These are phyloP conservation scores for Kluyveromyces sp. DNA, from an alignment of 1,139 yeast genomes.

Conservation along the genomic window DNA sequence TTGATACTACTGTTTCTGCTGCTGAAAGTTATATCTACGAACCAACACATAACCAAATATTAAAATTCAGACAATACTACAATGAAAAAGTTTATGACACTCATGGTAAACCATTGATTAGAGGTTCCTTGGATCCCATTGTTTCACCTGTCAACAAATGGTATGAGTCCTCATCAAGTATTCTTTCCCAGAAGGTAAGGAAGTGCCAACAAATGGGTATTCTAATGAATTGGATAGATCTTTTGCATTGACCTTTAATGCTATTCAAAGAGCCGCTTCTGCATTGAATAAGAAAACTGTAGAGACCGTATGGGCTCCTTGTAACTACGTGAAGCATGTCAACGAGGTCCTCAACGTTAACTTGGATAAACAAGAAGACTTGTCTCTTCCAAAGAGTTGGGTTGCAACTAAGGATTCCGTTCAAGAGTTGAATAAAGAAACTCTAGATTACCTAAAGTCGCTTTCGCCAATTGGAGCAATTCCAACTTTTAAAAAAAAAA, in stretches of 20 bases:
- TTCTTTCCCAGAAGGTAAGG: slow-evolving; percentile 42
- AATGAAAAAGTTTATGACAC: slow-evolving; percentile 41
- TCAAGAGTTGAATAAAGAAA: slow-evolving; percentile 19
- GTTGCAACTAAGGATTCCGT: slow-evolving; percentile 28
- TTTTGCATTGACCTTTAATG: slow-evolving; percentile 36
- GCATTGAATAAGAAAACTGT: slow-evolving; percentile 18
- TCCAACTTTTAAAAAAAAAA: slow-evolving; percentile 1
- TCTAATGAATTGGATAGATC: slow-evolving; percentile 50
- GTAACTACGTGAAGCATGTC: slow-evolving; percentile 26
- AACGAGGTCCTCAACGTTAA: slow-evolving; percentile 29
- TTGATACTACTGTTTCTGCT: slow-evolving; percentile 19
- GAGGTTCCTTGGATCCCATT: slow-evolving; percentile 56
- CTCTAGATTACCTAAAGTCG: slow-evolving; percentile 13
- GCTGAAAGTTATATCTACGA: slow-evolving; percentile 31
- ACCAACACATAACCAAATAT: slow-evolving; percentile 39
- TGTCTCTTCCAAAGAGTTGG: slow-evolving; percentile 20
- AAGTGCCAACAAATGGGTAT: slow-evolving; percentile 36
- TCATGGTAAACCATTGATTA: slow-evolving; percentile 53
- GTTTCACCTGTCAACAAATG: slow-evolving; percentile 52
- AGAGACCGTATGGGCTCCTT: slow-evolving; percentile 24
- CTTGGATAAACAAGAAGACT: slow-evolving; percentile 26
- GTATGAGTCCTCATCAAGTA: slow-evolving; percentile 40
- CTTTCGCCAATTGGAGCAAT: slow-evolving; percentile 9
- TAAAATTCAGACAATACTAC: slow-evolving; percentile 37
- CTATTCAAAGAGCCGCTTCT: slow-evolving; percentile 30